A percentile compares a stretch with the other conserved stretches of the same genome.
Evolutionary conservation across 2,329 filamentous ascomycete genomes (phyloP).

Genomic region (Epichloe amarillans): DNA sequence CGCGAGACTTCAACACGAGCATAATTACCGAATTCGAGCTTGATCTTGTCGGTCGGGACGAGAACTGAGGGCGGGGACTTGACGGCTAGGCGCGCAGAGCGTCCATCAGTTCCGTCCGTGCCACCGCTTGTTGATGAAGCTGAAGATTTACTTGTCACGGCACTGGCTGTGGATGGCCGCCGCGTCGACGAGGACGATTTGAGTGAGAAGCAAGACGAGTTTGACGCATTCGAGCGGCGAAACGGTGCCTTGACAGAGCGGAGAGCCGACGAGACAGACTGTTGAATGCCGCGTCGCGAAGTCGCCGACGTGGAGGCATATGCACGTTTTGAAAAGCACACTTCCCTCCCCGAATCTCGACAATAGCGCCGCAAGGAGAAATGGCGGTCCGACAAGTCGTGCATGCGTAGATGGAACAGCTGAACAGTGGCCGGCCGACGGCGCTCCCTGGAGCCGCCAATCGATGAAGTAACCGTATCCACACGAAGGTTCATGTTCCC

Average conservation of each 20-base stretch:
- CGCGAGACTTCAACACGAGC: slow-evolving; percentile 76
- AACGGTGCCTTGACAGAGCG: slow-evolving; percentile 28
- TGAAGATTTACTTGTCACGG: slow-evolving; percentile 6
- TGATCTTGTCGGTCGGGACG: slow-evolving; percentile 61
- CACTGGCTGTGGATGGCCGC: slow-evolving; percentile 10
- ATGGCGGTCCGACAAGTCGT: slow-evolving; percentile 72
- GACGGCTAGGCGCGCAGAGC: slow-evolving; percentile 1
- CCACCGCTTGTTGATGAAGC: background rate
- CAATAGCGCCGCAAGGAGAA: slow-evolving; percentile 89
- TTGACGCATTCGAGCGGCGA: slow-evolving; percentile 14
- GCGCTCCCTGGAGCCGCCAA: background rate
- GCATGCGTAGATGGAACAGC: slow-evolving; percentile 91
- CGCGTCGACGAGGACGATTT: slow-evolving; percentile 11
- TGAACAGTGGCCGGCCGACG: slow-evolving; percentile 39
- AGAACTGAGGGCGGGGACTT: slow-evolving; percentile 19
- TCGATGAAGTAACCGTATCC: slow-evolving; percentile 52
- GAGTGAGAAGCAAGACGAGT: slow-evolving; percentile 1
- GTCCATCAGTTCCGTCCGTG: background rate
- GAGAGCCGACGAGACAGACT: slow-evolving; percentile 32
- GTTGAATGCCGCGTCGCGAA: background rate
- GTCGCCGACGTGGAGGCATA: slow-evolving; percentile 24
- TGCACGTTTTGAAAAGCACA: slow-evolving; percentile 71
- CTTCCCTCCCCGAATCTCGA: slow-evolving; percentile 81
- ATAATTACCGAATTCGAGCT: slow-evolving; percentile 95
- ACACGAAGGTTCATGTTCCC: slow-evolving; percentile 95